phyloP scores from a whole-genome alignment of 164 flowering plant species.

The Magnolia sinica region DNA sequence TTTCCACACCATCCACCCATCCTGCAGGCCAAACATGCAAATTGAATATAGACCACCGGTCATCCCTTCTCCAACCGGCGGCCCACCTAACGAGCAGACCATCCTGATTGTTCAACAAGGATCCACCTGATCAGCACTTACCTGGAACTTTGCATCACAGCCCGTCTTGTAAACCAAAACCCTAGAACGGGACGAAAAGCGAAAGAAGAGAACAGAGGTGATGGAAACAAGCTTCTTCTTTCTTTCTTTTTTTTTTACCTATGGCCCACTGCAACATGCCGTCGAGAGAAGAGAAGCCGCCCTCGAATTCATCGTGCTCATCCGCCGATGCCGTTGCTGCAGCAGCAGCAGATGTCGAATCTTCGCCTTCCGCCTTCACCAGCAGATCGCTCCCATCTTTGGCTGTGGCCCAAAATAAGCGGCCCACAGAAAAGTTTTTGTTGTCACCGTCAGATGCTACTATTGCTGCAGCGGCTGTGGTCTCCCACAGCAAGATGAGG shows the following conservation, averaged over 20 bases:
- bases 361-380: constrained; percentile 36
- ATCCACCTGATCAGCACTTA: too few species aligned
- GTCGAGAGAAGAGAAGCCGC: constrained; percentile 83
- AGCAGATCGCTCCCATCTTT: constrained; percentile 35
- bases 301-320: constrained; percentile 46
- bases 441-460: constrained; percentile 19
- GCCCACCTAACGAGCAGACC: too few species aligned
- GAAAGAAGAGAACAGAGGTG: too few species aligned
- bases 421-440: constrained; percentile 22
- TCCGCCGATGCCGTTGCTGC: constrained; percentile 12
- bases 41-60: too few species aligned
- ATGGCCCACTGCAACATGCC: constrained; percentile 97
- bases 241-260: constrained; percentile 30
- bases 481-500: constrained; percentile 4
- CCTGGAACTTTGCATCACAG: too few species aligned
- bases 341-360: constrained; percentile 14
- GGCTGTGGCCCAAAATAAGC: constrained; percentile 39
- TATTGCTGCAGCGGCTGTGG: neutral
- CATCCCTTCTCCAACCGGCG: too few species aligned
- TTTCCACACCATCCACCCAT: too few species aligned
- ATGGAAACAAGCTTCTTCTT: too few species aligned
- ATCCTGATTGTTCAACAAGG: too few species aligned
- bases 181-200: too few species aligned
- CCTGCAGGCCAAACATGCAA: too few species aligned
- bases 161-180: too few species aligned